Evolutionary conservation across 179 eudicot genomes (phyloP).

Genomic region (Corrigiola litoralis): DNA sequence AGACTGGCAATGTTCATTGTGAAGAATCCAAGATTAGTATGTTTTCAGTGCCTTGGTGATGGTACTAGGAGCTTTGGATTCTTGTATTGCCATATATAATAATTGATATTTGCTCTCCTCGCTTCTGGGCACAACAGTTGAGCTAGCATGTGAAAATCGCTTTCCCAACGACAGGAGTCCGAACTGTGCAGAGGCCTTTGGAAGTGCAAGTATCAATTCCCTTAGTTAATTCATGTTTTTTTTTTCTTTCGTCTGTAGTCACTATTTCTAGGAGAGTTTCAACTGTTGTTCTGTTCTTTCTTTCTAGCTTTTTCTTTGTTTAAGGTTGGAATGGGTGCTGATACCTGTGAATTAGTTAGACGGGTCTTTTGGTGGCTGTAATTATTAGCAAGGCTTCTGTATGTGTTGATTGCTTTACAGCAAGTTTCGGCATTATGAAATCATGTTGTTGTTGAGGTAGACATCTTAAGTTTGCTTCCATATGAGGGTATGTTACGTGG

Average conservation of each 20-base stretch:
- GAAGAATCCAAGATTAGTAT: constrained; percentile 7
- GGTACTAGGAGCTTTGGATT: constrained; percentile 17
- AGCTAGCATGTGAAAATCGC: too few relatives aligned
- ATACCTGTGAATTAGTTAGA: constrained; percentile 21
- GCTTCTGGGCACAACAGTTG: too few relatives aligned
- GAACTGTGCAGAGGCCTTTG: too few relatives aligned
- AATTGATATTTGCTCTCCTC: neutral
- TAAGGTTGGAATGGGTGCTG: neutral
- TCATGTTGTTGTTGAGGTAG: constrained; percentile 3
- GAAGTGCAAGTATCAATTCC: too few relatives aligned
- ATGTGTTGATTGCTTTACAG: constrained; percentile 20
- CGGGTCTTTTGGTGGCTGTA: constrained; percentile 19
- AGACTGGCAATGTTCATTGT: neutral
- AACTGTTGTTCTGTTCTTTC: neutral
- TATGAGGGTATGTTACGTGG: constrained; percentile 9
- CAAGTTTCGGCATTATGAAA: neutral
- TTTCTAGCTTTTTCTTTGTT: neutral
- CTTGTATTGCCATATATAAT: constrained; percentile 9
- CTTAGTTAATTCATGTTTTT: constrained; percentile 18
- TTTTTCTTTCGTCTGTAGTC: too few relatives aligned
- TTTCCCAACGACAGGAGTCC: too few relatives aligned
- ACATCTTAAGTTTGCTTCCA: constrained; percentile 14
- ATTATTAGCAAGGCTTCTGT: constrained; percentile 18
- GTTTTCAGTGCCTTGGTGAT: neutral
- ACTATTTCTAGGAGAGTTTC: neutral